Conservation (phyloP, 176 grass and related monocot genomes). For the Tillandsia leiboldiana region DNA sequence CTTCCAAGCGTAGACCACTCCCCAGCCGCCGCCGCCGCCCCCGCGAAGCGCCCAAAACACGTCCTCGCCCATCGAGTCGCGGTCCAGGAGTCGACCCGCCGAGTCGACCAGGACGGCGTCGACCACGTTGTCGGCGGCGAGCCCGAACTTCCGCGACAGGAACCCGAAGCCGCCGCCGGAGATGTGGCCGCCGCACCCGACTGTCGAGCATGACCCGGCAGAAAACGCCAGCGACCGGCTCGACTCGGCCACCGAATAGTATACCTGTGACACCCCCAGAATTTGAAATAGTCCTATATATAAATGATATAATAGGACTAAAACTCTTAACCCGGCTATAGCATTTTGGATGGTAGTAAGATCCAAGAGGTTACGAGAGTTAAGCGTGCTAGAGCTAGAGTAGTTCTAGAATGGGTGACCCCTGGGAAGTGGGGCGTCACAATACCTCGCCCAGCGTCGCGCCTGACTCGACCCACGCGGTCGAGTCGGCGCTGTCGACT, state of each 20-base stretch:
- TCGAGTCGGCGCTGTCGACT: slow-evolving; percentile 21
- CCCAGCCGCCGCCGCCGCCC: slow-evolving; percentile 74
- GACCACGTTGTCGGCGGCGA: slow-evolving; percentile 57
- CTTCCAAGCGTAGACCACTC: slow-evolving; percentile 69
- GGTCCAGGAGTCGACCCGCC: not conserved
- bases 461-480: slow-evolving; percentile 48
- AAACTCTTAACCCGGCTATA: no score
- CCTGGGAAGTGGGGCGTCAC: no score
- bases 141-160: slow-evolving; percentile 34
- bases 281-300: no score
- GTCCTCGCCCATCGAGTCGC: slow-evolving; percentile 36
- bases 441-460: slow-evolving; percentile 54
- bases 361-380: no score
- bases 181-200: slow-evolving; percentile 35
- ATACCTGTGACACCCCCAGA: no score
- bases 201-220: slow-evolving; percentile 39
- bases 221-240: slow-evolving; percentile 34
- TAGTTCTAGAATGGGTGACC: no score
- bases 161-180: slow-evolving; percentile 63
- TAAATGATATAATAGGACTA: no score
- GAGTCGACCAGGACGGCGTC: slow-evolving; percentile 37
- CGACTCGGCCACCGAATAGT: slow-evolving; percentile 24
- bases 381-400: no score
- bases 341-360: no score
- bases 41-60: slow-evolving; percentile 67